phyloP scores from a whole-genome alignment of 169 alveolate species.

The Plasmodium sp. region DNA sequence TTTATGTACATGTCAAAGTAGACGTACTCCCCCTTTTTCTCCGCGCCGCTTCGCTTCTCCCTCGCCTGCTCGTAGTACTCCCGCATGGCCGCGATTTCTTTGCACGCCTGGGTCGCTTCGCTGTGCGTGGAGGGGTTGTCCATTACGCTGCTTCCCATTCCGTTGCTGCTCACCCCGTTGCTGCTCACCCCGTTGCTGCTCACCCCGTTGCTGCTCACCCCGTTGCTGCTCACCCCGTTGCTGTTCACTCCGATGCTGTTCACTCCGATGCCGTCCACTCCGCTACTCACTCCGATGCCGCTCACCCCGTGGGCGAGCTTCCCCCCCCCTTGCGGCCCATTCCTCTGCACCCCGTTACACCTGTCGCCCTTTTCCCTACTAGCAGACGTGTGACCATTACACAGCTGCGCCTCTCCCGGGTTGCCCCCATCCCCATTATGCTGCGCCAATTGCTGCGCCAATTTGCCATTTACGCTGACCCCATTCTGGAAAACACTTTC shows the following conservation, averaged over 20 bases:
- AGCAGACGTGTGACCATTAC: neutral
- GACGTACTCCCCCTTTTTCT: neutral
- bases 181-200: neutral
- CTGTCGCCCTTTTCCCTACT: neutral
- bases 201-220: neutral
- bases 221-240: neutral
- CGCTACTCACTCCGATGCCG: neutral
- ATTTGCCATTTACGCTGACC: neutral
- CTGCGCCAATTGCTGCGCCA: neutral
- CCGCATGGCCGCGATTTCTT: conserved; percentile 22
- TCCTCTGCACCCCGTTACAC: neutral
- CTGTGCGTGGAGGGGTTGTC: neutral
- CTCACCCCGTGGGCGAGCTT: too few species aligned
- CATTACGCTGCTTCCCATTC: neutral
- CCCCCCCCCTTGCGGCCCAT: neutral
- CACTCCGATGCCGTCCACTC: too few species aligned
- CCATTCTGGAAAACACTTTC: neutral
- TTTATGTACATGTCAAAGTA: conserved; percentile 58
- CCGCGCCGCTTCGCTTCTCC: neutral
- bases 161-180: neutral
- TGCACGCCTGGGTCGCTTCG: neutral
- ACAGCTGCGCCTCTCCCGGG: neutral
- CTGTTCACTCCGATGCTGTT: too few species aligned
- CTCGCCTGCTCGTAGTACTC: conserved; percentile 20
- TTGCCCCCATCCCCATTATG: neutral